Evolutionary conservation across 805 yeast species (phyloP), one percentile per base, ranked within the genome.

Genomic region (Brettanomyces nanus): DNA sequence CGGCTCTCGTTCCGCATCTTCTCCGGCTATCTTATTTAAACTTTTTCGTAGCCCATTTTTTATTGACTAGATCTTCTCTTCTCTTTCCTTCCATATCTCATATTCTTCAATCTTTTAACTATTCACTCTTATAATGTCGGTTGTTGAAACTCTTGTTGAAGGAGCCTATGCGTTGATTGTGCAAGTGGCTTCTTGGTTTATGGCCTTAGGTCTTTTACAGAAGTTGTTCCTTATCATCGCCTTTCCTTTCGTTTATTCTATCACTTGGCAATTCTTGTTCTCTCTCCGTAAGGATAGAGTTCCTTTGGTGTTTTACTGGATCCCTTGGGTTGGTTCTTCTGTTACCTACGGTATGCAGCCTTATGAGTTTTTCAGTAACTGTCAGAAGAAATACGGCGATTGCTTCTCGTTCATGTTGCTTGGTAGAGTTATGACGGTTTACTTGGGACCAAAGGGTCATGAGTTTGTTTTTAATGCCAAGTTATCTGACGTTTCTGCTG

Each of bases 301-400:
- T 9, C 98, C 98, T 3, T 56, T 90, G 47, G 97, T 86, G 3
- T 85, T 84, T 54, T 80, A 92, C 66, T 80, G 87, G 82, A 68
- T 92, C 43, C 98, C 98, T 22, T 87, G 97, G 95, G 67, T 90
- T 32, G 98, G 98, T 33, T 80, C 92, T 27, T 94, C 97, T 28
- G 74, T 84, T 31, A 64, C 73, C 5, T 92, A 86, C 54, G 98
- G 98, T 52, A 83, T 80, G 81, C 81, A 82, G 46, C 98, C 98
- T 14, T 92, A 89, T 58, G 85, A 77, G 42, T 92, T 92, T 59
- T 92, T 92, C 53, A 81, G 73, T 45, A 66, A 69, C 29, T 81
- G 89, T 61, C 84, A 87, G 48, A 57, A 69, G 48, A 81, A 86
- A 59, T 76, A 90, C 54, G 98, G 98, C 46, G 97, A 92, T 60